Evolutionary conservation across 164 flowering plant genomes (phyloP).

Genomic region (Protea cynaroides): DNA sequence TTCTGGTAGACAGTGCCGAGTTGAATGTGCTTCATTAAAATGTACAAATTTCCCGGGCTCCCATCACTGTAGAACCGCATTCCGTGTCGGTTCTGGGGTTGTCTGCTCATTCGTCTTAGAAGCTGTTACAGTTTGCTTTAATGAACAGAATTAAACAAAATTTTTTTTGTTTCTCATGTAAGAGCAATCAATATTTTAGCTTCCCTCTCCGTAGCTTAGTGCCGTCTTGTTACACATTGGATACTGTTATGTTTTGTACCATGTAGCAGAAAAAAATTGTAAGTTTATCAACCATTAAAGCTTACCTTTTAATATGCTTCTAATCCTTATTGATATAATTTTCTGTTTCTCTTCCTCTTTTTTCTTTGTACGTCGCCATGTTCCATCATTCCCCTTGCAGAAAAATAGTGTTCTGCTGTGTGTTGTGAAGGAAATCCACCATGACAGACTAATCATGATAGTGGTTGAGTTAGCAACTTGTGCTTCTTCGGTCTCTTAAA

Average conservation of each 20-base stretch:
- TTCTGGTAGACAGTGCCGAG: neutral
- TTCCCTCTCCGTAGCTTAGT: neutral
- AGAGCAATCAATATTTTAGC: neutral
- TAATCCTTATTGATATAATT: no score
- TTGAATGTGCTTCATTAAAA: neutral
- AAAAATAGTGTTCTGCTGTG: no score
- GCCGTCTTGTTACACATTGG: no score
- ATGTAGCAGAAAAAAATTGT: neutral
- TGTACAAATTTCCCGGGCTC: neutral
- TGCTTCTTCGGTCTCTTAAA: no score
- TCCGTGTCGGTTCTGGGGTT: neutral
- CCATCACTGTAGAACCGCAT: neutral
- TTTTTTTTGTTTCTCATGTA: neutral
- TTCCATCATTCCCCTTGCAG: no score
- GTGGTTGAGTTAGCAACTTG: no score
- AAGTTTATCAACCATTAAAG: neutral
- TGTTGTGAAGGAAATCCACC: no score
- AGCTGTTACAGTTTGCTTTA: neutral
- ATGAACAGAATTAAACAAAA: neutral
- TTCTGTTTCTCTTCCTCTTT: neutral
- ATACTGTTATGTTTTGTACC: neutral
- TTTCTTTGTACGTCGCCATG: no score
- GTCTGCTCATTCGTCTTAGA: neutral
- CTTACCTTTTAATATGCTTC: no score
- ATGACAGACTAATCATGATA: no score